phyloP scores from a whole-genome alignment of 305 asterid species.

The Fraxinus paxiana region DNA sequence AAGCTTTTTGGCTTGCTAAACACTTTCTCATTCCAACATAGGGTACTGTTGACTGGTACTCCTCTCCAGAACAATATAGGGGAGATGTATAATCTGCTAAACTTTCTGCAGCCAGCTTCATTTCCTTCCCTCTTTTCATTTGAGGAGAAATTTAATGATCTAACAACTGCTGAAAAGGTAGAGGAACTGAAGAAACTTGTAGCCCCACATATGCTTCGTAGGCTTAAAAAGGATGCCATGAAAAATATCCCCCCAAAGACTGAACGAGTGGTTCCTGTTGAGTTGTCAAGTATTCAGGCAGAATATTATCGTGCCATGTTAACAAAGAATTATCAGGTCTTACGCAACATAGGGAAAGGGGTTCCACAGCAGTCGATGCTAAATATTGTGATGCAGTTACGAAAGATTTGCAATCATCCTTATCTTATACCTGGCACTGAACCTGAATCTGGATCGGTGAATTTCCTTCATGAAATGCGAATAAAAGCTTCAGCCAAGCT shows the following conservation, averaged over 20 bases:
- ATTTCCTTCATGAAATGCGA: conserved; percentile 85
- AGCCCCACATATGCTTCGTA: conserved; percentile 97
- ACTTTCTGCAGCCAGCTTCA: conserved; percentile 82
- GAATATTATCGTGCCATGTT: conserved; percentile 99
- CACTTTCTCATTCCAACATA: conserved; percentile 85
- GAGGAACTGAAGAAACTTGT: conserved; percentile 98
- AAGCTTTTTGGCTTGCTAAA: conserved; percentile 87
- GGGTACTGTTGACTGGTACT: conserved; percentile 90
- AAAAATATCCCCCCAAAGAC: conserved; percentile 97
- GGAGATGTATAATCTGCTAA: conserved; percentile 92
- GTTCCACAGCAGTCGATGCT: conserved; percentile 91
- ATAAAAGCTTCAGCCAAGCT: conserved; percentile 97
- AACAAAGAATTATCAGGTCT: conserved; percentile 88
- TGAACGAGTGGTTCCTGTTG: conserved; percentile 95
- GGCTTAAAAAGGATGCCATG: conserved; percentile 96
- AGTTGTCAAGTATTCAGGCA: conserved; percentile 91
- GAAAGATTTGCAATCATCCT: conserved; percentile 98
- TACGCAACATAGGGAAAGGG: conserved; percentile 92
- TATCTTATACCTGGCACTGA: conserved; percentile 96
- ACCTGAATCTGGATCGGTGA: conserved; percentile 91
- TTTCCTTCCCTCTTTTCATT: conserved; percentile 87
- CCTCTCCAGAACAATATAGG: conserved; percentile 98
- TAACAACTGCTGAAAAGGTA: conserved; percentile 85
- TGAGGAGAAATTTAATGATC: conserved; percentile 90
- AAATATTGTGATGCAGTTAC: conserved; percentile 93